Evolutionary conservation across 768 basidiomycete species (phyloP).

Genomic region (Lactarius tabidus): DNA sequence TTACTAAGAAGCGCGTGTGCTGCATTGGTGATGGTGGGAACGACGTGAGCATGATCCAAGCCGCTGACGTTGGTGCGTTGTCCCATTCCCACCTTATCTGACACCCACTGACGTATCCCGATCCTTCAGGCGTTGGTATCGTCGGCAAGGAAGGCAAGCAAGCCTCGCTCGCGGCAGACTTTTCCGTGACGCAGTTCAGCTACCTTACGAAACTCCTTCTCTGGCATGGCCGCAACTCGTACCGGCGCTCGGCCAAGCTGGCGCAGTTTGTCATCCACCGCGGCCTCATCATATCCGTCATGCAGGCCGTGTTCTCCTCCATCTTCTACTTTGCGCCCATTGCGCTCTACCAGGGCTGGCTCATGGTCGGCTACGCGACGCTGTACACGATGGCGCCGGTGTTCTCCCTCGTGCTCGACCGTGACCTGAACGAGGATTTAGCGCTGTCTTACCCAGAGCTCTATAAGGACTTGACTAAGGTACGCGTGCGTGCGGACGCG

Average conservation of each 20-base stretch:
- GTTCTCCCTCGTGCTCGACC: constrained; percentile 93
- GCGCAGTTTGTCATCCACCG: constrained; percentile 99
- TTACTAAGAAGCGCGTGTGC: constrained; percentile 93
- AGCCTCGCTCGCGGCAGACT: constrained; percentile 97
- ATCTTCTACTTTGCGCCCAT: constrained; percentile 96
- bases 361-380: constrained; percentile 95
- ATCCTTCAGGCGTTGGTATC: constrained; percentile 77
- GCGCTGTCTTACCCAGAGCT: constrained; percentile 95
- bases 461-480: constrained; percentile 97
- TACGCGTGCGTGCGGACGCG: constrained; percentile 31
- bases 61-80: constrained; percentile 90
- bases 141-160: constrained; percentile 99
- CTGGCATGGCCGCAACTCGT: constrained; percentile 99
- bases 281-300: constrained; percentile 93
- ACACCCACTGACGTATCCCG: constrained; percentile 26
- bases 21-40: constrained; percentile 99
- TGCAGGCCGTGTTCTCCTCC: constrained; percentile 94
- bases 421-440: constrained; percentile 92
- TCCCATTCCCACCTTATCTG: not conserved
- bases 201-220: constrained; percentile 91
- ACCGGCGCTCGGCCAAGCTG: constrained; percentile 95
- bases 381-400: constrained; percentile 98
- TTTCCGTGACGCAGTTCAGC: constrained; percentile 96
- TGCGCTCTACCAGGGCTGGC: constrained; percentile 95
- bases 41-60: constrained; percentile 99